Base-by-base conservation (phyloP, 176 grass and related monocot species). In the Aegilops speltoides region DNA sequence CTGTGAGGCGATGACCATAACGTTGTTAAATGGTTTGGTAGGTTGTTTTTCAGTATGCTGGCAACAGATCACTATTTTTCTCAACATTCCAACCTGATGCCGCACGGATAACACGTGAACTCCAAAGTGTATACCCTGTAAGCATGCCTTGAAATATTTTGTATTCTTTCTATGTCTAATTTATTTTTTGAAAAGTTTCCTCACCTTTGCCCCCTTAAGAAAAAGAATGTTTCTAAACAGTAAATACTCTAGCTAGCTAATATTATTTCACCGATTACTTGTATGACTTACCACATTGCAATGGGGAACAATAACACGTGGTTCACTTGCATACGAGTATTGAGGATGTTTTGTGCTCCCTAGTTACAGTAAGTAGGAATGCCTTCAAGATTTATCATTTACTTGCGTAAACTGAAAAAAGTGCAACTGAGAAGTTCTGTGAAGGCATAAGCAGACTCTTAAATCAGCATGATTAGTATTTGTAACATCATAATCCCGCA, bases 31-130 rank as follows among this genome's bases (percentile, higher is more conserved):
- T 80, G 22, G 63, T 77, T 46, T 81, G 28, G 54, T 83, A 98
- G 96, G 93, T 96, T 78, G 92, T 94, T 77, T 87, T 78, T 33
- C 87, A 92, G 65, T 73, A 84, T 60, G 90, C 88, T 3, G 89
- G 88, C 20, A 86, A 90, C 22, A 98, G 96, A 48, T 50, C 96
- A 23, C 84, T 94, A 28, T 89, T 98, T 76, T 96, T 93, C 83
- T 98, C 96, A 61, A 91, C 91, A 31, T 98, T 98, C 86, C 92
- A 98, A 76, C 96, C 96, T 68, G 96, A 96, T 34, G 93, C 90
- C 0, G 92, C 88, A n/a, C 57, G 48, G 65, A 13, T 98, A 17
- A 91, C 84, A 73, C 79, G 74, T 52, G 85, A 92, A 73, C 81
- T 98, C 48, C 96, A 98, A 78, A 94, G 41, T 56, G 65, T 31